phyloP scores from a whole-genome alignment of 1,139 yeast genomes.

The Hansenula sp. region DNA sequence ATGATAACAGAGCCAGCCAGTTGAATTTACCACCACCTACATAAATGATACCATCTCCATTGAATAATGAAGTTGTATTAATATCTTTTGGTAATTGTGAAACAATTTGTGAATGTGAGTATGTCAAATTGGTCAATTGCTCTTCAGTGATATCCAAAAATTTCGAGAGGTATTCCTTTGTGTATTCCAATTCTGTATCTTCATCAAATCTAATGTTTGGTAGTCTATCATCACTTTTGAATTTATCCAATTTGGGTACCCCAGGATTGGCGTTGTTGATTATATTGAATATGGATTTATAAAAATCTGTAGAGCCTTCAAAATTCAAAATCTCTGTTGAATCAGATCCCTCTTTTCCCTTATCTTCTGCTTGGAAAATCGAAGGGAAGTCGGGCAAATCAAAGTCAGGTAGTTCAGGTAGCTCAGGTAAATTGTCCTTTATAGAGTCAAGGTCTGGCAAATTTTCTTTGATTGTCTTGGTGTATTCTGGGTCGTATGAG shows the following conservation, averaged over 20 bases:
- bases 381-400: neutral
- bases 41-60: constrained; percentile 19
- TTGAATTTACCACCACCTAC: constrained; percentile 36
- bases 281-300: neutral
- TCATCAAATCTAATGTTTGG: neutral
- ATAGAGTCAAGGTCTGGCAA: neutral
- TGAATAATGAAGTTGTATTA: neutral
- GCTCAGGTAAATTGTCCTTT: neutral
- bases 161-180: neutral
- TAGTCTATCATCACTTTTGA: neutral
- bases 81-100: neutral
- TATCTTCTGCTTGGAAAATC: neutral
- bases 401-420: neutral
- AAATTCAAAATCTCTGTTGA: no score
- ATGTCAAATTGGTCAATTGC: neutral
- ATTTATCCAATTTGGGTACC: constrained; percentile 12
- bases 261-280: constrained; percentile 14
- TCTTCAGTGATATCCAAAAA: neutral
- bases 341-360: no score
- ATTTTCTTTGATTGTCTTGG: neutral
- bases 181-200: neutral
- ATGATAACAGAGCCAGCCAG: constrained; percentile 54
- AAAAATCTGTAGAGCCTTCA: neutral
- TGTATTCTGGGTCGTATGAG: neutral
- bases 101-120: neutral